Evolutionary conservation across 108 stramenopile species (phyloP), one percentile per base, ranked within the genome.

Genomic region (Phaeodactylum tricornutum): DNA sequence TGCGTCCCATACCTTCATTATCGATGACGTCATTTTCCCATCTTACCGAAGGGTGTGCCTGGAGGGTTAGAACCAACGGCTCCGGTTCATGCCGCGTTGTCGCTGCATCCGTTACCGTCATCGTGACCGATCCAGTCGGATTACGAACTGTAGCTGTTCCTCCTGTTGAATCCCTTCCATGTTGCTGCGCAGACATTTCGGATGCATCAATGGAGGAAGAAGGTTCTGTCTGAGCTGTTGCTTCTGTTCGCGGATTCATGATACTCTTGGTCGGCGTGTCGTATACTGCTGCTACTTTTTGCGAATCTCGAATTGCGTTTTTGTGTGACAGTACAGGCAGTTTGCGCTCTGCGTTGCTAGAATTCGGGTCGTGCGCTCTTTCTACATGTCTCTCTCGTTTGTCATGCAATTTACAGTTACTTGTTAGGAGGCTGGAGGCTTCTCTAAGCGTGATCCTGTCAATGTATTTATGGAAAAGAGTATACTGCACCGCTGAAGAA

Each of bases 1-100:
- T 95, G 36, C 87, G 53, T 24, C 90, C 88, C 57, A 95, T 44
- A 1, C 92, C 89, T 58, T 96, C 96, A 52, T 96, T 96, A 51
- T 96, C 83, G 11, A 95, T 57, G 12, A 90, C 87, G 22, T 12
- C 21, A 15, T 42, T 62, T 16, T 59, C 64, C 70, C 70, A 71
- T 38, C 35, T 17, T 11, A 72, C 71, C 25, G 28, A 40, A 3
- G 65, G 61, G 4, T 53, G 26, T 1, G 59, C 26, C 34, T 26
- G 57, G 15, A 74, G 40, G 6, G 67, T 69, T 9, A 68, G 26
- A 25, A 21, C 29, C 0, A 69, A 37, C 17, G 64, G 47, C 39
- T 50, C 30, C 27, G 29, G 43, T 4, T 32, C n/a, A 27, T 19
- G 27, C 24, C 38, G 38, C 15, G 29, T 28, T 6, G 34, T 32